phyloP scores from a whole-genome alignment of 2,329 filamentous ascomycete genomes.

The Fusarium paranaense region DNA sequence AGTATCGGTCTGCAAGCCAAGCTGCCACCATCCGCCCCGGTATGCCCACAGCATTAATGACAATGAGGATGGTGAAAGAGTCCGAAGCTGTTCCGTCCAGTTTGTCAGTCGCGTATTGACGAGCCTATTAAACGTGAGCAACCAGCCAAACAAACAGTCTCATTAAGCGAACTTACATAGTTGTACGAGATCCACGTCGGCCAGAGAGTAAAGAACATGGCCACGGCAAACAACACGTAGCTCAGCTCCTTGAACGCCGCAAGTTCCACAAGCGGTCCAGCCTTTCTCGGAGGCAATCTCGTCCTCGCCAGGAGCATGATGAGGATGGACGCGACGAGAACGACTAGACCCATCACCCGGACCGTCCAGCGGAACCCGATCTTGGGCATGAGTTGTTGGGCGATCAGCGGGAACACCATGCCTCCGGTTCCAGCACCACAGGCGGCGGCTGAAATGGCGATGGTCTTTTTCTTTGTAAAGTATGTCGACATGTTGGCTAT shows the following conservation, averaged over 20 bases:
- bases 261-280: slow-evolving; percentile 63
- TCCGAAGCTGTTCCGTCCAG: slow-evolving; percentile 60
- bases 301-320: slow-evolving; percentile 58
- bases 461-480: slow-evolving; percentile 67
- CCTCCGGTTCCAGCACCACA: slow-evolving; percentile 72
- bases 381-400: slow-evolving; percentile 66
- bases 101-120: slow-evolving; percentile 54
- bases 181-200: slow-evolving; percentile 64
- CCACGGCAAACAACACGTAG: slow-evolving; percentile 52
- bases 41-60: slow-evolving; percentile 69
- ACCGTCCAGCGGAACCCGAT: slow-evolving; percentile 75
- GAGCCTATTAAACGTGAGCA: slow-evolving; percentile 44
- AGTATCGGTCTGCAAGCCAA: slow-evolving; percentile 64
- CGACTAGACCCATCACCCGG: slow-evolving; percentile 70
- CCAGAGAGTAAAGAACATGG: slow-evolving; percentile 58
- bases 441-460: slow-evolving; percentile 70
- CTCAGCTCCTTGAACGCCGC: slow-evolving; percentile 61
- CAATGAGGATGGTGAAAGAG: slow-evolving; percentile 68
- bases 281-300: slow-evolving; percentile 60
- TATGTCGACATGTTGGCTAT: slow-evolving; percentile 69
- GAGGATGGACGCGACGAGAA: slow-evolving; percentile 57
- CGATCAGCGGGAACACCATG: slow-evolving; percentile 70
- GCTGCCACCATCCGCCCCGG: slow-evolving; percentile 66
- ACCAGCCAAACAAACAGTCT: neutral
- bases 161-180: slow-evolving; percentile 46